These are phyloP conservation scores for Tuber microsphaerosporum DNA, from an alignment of 495 filamentous ascomycete species.

Conservation along the genomic window DNA sequence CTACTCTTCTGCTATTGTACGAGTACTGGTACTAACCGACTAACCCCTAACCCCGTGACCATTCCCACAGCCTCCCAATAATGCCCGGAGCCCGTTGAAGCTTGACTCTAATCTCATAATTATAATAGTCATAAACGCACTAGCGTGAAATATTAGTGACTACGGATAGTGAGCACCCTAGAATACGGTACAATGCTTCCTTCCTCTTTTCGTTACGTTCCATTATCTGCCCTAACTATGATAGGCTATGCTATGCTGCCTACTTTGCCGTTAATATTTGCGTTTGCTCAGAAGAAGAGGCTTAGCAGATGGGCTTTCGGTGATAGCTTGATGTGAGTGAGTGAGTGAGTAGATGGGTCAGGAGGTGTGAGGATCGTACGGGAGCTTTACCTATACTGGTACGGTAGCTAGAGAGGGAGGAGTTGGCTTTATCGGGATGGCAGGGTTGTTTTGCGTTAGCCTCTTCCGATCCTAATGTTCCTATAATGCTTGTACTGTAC, in stretches of 20 bases:
- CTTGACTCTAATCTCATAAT: neutral
- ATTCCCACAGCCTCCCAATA: neutral
- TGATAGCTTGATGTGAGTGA: neutral
- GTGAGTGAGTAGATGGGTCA: neutral
- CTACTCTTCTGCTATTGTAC: neutral
- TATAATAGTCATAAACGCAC: neutral
- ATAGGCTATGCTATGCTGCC: neutral
- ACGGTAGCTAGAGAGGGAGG: neutral
- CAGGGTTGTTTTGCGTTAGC: neutral
- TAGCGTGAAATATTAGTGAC: neutral
- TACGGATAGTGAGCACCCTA: neutral
- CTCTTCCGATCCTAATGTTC: neutral
- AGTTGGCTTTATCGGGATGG: neutral
- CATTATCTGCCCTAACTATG: neutral
- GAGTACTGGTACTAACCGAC: neutral
- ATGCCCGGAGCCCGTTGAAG: neutral
- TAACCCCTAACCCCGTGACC: neutral
- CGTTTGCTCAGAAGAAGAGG: neutral
- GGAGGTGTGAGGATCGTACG: neutral
- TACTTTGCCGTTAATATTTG: neutral
- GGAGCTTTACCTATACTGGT: neutral
- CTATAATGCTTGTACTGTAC: neutral
- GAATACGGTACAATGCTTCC: neutral
- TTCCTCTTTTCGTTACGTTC: neutral
- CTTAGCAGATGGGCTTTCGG: neutral